These are phyloP conservation scores for Exophiala sideris DNA, from an alignment of 2,329 filamentous ascomycete species.

Conservation along the genomic window DNA sequence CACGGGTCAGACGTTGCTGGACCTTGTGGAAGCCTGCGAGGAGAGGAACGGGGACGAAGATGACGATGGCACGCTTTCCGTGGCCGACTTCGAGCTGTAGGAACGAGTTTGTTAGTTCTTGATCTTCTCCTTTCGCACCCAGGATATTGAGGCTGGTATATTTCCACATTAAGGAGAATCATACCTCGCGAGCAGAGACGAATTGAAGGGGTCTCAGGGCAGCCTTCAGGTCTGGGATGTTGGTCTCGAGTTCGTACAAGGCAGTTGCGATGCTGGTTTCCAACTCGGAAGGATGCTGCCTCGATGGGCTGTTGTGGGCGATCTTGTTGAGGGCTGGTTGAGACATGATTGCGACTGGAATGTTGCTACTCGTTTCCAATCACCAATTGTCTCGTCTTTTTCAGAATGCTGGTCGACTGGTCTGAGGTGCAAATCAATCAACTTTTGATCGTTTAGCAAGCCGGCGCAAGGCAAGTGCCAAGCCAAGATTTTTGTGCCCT, in stretches of 20 bases:
- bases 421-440: no score
- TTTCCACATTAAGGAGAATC: background rate
- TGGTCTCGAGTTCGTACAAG: slow-evolving; percentile 98
- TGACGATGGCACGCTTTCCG: slow-evolving; percentile 99
- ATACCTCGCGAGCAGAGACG: slow-evolving; percentile 97
- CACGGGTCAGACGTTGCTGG: slow-evolving; percentile 98
- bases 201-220: slow-evolving; percentile 97
- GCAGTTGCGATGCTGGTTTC: slow-evolving; percentile 95
- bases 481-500: slow-evolving; percentile 21
- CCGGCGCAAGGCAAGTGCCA: no score
- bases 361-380: slow-evolving; percentile 12
- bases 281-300: slow-evolving; percentile 93
- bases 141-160: background rate
- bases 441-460: no score
- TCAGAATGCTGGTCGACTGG: slow-evolving; percentile 12
- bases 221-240: slow-evolving; percentile 96
- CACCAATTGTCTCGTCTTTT: slow-evolving; percentile 16
- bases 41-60: slow-evolving; percentile 99
- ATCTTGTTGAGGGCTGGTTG: slow-evolving; percentile 84
- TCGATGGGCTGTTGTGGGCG: slow-evolving; percentile 92
- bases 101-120: slow-evolving; percentile 30
- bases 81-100: slow-evolving; percentile 98
- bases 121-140: background rate
- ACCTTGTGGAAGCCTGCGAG: slow-evolving; percentile 98
- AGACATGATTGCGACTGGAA: slow-evolving; percentile 57